These are phyloP conservation scores for Nothopassalora personata DNA, from an alignment of 2,329 filamentous ascomycete genomes.

Conservation along the genomic window DNA sequence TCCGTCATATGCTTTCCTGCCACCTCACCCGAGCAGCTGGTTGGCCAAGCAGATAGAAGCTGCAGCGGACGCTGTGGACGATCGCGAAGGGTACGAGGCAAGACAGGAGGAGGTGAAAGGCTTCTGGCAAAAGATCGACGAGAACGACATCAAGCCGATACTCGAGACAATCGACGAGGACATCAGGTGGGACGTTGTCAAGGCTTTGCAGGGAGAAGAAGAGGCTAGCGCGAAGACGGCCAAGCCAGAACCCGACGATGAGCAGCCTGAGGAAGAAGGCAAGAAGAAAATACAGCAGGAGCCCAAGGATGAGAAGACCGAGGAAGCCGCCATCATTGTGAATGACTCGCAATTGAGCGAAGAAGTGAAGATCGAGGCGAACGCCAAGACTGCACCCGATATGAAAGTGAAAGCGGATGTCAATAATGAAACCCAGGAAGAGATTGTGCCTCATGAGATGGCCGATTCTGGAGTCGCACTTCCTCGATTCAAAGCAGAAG, in stretches of 20 bases:
- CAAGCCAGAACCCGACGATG: constrained; percentile 33
- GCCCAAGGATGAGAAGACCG: constrained; percentile 24
- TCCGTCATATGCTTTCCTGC: constrained; percentile 85
- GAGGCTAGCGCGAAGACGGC: constrained; percentile 31
- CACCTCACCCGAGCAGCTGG: constrained; percentile 83
- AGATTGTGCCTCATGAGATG: neutral
- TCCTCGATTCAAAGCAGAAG: neutral
- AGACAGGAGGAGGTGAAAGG: constrained; percentile 70
- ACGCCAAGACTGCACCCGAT: constrained; percentile 1
- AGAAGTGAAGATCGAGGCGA: constrained; percentile 3
- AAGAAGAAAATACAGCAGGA: constrained; percentile 9
- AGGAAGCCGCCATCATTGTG: constrained; percentile 30
- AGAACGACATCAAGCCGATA: constrained; percentile 69
- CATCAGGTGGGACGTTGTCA: constrained; percentile 57
- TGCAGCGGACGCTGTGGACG: constrained; percentile 65
- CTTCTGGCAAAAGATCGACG: constrained; percentile 81
- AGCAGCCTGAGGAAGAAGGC: constrained; percentile 26
- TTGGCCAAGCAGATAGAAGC: constrained; percentile 79
- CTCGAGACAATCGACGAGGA: constrained; percentile 57
- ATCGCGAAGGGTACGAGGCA: constrained; percentile 61
- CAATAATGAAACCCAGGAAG: constrained; percentile 5
- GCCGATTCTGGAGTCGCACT: neutral
- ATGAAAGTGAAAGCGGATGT: constrained; percentile 5
- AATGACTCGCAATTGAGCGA: constrained; percentile 18
- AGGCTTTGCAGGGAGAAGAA: constrained; percentile 49